phyloP scores from a whole-genome alignment of 2,329 filamentous ascomycete genomes.

The Periconia sp. region DNA sequence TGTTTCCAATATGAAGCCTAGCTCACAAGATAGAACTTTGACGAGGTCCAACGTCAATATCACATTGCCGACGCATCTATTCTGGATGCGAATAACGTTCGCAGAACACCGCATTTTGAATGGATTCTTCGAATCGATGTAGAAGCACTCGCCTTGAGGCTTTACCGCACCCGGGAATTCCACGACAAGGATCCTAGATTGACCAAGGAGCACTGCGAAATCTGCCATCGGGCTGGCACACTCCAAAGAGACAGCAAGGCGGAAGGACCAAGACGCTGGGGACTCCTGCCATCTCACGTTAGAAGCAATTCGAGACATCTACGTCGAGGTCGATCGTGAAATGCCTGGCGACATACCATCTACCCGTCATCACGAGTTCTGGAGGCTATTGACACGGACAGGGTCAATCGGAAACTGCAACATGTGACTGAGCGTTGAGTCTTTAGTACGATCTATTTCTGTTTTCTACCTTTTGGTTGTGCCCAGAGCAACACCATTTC shows the following conservation, averaged over 20 bases:
- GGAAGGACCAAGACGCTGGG: not conserved
- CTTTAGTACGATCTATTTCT: too few species aligned
- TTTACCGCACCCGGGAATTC: conserved; percentile 38
- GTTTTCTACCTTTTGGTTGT: too few species aligned
- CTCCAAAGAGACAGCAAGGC: not conserved
- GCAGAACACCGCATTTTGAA: conserved; percentile 16
- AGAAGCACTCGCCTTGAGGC: conserved; percentile 32
- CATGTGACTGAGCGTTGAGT: too few species aligned
- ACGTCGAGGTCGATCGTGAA: not conserved
- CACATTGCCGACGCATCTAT: conserved; percentile 28
- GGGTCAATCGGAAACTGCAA: too few species aligned
- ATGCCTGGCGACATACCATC: not conserved
- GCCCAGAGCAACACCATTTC: too few species aligned
- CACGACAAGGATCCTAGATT: conserved; percentile 26
- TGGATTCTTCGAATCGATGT: conserved; percentile 40
- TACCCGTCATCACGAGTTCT: not conserved
- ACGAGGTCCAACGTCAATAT: conserved; percentile 36
- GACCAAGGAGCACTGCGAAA: not conserved
- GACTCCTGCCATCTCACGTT: not conserved
- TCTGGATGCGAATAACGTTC: conserved; percentile 19
- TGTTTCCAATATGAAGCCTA: conserved; percentile 1
- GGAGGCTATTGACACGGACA: too few species aligned
- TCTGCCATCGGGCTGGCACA: not conserved
- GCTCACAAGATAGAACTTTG: conserved; percentile 20
- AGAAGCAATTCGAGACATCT: not conserved